Percentiles rank a stretch among this genome's conserved stretches.
Evolutionary conservation across 192 early-diverging fungal genomes (phyloP).

Genomic region (Coemansia pectinata): DNA sequence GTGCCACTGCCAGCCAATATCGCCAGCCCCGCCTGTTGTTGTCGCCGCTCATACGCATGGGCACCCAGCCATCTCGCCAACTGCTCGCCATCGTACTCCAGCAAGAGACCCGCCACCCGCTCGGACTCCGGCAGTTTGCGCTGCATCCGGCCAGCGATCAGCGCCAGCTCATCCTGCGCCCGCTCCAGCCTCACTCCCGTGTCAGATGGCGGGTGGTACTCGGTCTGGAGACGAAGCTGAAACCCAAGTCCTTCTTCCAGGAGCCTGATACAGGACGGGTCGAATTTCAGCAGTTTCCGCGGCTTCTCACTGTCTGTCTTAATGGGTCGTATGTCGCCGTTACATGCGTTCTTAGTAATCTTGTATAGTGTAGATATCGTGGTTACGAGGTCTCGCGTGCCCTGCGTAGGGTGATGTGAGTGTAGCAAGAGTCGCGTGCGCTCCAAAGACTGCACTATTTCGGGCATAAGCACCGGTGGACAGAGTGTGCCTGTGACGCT

Average conservation of each 20-base stretch:
- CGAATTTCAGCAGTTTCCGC: constrained; percentile 39
- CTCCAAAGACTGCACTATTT: constrained; percentile 13
- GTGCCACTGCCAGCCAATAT: neutral
- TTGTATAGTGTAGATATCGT: constrained; percentile 25
- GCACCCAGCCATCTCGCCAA: constrained; percentile 17
- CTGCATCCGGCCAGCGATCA: constrained; percentile 27
- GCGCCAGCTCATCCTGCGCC: constrained; percentile 28
- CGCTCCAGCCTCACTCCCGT: constrained; percentile 12
- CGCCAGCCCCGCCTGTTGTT: neutral
- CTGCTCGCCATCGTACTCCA: neutral
- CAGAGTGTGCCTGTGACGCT: neutral
- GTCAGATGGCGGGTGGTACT: constrained; percentile 30
- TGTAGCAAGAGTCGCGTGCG: constrained; percentile 18
- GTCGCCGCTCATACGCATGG: constrained; percentile 3
- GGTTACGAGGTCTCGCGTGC: constrained; percentile 24
- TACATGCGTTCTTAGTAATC: constrained; percentile 27
- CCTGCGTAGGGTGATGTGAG: constrained; percentile 39
- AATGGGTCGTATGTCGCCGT: constrained; percentile 24
- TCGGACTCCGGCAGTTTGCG: constrained; percentile 30
- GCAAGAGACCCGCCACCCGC: neutral
- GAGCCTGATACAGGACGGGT: constrained; percentile 31
- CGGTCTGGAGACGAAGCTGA: constrained; percentile 5
- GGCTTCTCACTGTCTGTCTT: constrained; percentile 16
- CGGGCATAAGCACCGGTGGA: constrained; percentile 22
- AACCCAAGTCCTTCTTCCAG: constrained; percentile 40